phyloP scores from a whole-genome alignment of 805 yeast species.

The Metschnikowia cerradonensis region DNA sequence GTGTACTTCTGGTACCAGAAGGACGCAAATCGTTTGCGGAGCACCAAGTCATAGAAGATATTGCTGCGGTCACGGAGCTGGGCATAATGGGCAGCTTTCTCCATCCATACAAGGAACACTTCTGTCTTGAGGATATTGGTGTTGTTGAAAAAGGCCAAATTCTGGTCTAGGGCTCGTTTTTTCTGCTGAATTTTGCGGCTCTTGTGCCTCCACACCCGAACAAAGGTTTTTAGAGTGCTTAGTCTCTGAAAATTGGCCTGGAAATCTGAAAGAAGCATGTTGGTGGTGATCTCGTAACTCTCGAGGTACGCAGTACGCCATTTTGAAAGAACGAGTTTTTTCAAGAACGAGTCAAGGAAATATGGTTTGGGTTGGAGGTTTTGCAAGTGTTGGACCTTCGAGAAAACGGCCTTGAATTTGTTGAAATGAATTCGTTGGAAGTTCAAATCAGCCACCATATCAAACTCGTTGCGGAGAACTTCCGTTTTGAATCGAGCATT shows the following conservation, averaged over 20 bases:
- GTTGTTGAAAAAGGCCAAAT: constrained; percentile 6
- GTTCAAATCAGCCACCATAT: constrained; percentile 18
- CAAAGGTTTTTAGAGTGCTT: neutral
- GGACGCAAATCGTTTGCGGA: constrained; percentile 25
- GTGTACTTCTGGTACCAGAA: constrained; percentile 34
- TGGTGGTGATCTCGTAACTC: constrained; percentile 20
- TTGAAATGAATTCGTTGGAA: constrained; percentile 21
- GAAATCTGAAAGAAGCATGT: constrained; percentile 19
- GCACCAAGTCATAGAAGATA: constrained; percentile 6
- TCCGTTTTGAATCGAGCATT: neutral
- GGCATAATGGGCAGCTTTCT: neutral
- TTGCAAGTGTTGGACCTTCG: neutral
- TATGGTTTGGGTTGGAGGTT: no score
- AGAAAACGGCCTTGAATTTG: neutral
- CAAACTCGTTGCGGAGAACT: constrained; percentile 5
- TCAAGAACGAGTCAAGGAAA: neutral
- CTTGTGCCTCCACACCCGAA: constrained; percentile 8
- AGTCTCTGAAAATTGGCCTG: constrained; percentile 8
- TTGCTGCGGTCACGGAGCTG: constrained; percentile 1
- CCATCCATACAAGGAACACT: constrained; percentile 12
- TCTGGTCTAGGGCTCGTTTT: constrained; percentile 4
- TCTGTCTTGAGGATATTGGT: constrained; percentile 8
- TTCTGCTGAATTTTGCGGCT: neutral
- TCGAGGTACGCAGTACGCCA: constrained; percentile 25
- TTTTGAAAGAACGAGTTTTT: constrained; percentile 4